These are phyloP conservation scores for Neonectria punicea DNA, from an alignment of 2,329 filamentous ascomycete genomes.

Conservation along the genomic window DNA sequence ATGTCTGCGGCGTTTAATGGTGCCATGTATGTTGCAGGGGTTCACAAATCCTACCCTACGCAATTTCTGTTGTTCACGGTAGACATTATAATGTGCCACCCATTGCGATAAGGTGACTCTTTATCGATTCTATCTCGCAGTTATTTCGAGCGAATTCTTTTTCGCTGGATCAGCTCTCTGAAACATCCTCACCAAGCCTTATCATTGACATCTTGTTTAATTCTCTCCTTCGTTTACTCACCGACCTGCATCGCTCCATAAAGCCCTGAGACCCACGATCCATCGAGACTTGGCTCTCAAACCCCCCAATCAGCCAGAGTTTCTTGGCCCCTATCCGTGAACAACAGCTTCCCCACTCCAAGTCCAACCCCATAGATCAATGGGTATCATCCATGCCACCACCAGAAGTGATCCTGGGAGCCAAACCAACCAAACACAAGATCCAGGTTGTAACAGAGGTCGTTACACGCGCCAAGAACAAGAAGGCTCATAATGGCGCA, in stretches of 20 bases:
- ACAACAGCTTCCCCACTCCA: slow-evolving; percentile 12
- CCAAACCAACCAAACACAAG: slow-evolving; percentile 25
- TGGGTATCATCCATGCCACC: slow-evolving; percentile 23
- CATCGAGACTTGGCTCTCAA: background rate
- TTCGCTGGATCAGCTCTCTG: too few species aligned
- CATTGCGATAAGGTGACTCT: too few species aligned
- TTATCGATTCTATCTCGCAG: too few species aligned
- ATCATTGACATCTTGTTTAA: too few species aligned
- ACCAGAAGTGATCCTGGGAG: slow-evolving; percentile 23
- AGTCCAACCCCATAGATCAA: slow-evolving; percentile 20
- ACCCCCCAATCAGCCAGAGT: slow-evolving; percentile 1
- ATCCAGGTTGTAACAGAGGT: slow-evolving; percentile 23
- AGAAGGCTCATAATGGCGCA: slow-evolving; percentile 16
- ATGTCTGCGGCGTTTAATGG: background rate
- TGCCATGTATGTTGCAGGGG: background rate
- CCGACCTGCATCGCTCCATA: too few species aligned
- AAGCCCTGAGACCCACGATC: too few species aligned
- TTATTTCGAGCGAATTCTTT: too few species aligned
- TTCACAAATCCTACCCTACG: too few species aligned
- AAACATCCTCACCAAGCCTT: too few species aligned
- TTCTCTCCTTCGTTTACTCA: too few species aligned
- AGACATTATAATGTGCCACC: too few species aligned
- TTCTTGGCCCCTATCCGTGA: slow-evolving; percentile 11
- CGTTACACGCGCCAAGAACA: slow-evolving; percentile 18
- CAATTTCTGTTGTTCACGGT: too few species aligned